Evolutionary conservation across 768 basidiomycete genomes (phyloP).

Genomic region (Rhizopogon salebrosus): DNA sequence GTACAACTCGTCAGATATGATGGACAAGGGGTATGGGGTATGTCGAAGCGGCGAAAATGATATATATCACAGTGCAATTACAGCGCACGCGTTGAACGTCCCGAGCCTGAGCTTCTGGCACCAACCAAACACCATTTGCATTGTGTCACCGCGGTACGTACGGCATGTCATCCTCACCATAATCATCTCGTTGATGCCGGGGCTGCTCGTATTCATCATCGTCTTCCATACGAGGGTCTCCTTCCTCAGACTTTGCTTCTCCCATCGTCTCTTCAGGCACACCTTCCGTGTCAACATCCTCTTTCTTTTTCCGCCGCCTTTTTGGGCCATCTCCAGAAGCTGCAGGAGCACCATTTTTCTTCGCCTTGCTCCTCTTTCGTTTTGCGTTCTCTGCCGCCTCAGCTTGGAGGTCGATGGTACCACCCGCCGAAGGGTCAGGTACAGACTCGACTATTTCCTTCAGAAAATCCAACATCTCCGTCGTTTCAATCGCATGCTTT

Average conservation of each 20-base stretch:
- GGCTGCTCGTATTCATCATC: constrained; percentile 38
- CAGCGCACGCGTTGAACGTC: background rate
- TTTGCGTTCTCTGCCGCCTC: constrained; percentile 49
- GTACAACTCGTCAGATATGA: background rate
- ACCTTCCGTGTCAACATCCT: constrained; percentile 28
- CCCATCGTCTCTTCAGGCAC: constrained; percentile 30
- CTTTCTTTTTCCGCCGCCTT: constrained; percentile 48
- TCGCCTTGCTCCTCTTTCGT: constrained; percentile 59
- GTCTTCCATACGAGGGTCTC: constrained; percentile 31
- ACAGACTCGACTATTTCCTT: constrained; percentile 85
- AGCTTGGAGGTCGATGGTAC: constrained; percentile 66
- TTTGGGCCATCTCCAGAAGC: constrained; percentile 34
- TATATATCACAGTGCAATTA: background rate
- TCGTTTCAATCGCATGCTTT: constrained; percentile 87
- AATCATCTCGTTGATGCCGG: constrained; percentile 34
- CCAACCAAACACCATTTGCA: background rate
- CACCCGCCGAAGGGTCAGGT: constrained; percentile 83
- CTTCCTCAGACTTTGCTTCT: constrained; percentile 35
- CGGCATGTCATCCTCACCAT: constrained; percentile 33
- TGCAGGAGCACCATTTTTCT: constrained; percentile 35
- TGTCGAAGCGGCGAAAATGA: background rate
- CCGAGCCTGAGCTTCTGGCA: background rate
- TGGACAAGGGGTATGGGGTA: background rate
- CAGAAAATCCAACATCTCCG: constrained; percentile 89
- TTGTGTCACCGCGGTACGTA: constrained; percentile 33